Conservation (phyloP, 2,329 filamentous ascomycete species). For the Cordyceps cateniannulata region DNA sequence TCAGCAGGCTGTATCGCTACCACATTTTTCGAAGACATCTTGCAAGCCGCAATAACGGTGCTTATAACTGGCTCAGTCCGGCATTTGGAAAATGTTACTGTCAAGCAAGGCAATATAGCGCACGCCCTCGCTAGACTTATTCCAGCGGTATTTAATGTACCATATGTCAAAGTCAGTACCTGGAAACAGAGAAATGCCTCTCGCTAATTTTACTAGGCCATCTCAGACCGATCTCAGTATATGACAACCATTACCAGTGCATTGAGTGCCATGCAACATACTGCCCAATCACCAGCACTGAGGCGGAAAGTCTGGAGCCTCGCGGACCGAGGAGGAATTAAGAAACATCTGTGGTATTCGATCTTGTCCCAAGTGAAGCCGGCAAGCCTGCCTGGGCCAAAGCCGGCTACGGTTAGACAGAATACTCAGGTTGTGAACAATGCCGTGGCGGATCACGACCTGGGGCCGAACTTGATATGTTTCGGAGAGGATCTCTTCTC, state of each 20-base stretch:
- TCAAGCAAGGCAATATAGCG: conserved; percentile 14
- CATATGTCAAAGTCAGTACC: conserved; percentile 27
- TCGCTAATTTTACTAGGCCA: conserved; percentile 15
- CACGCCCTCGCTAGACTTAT: conserved; percentile 23
- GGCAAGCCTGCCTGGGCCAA: not conserved
- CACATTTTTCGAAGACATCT: not conserved
- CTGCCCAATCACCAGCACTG: conserved; percentile 28
- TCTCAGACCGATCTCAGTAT: conserved; percentile 22
- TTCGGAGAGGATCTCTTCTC: conserved; percentile 1
- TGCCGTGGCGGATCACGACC: not conserved
- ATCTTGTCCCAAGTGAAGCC: not conserved
- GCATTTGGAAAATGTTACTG: conserved; percentile 18
- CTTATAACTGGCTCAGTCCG: conserved; percentile 22
- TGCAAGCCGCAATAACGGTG: conserved; percentile 20
- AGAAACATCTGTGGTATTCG: not conserved
- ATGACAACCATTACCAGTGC: conserved; percentile 25
- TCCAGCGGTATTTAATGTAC: conserved; percentile 31
- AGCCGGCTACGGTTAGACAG: not conserved
- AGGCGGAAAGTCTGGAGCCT: conserved; percentile 23
- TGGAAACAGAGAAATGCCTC: too few species aligned
- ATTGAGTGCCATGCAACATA: conserved; percentile 24
- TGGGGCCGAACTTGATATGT: not conserved
- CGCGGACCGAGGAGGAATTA: not conserved
- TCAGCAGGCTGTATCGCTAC: not conserved
- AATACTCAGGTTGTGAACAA: not conserved